Evolutionary conservation across 805 yeast species (phyloP).

Genomic region (Candida berthetii): DNA sequence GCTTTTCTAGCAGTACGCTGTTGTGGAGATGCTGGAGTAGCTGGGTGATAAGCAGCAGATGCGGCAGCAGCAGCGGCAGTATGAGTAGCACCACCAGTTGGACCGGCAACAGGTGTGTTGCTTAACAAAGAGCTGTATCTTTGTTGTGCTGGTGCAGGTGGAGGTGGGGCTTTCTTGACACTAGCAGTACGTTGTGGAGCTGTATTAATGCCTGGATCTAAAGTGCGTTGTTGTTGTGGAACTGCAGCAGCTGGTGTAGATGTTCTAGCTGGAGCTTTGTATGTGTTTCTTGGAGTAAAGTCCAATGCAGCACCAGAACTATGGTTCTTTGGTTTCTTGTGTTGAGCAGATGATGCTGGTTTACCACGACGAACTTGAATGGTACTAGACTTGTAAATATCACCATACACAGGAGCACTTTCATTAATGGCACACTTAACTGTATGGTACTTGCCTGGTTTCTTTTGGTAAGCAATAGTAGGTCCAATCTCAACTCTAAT

Average conservation of each 20-base stretch:
- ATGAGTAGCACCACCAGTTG: slow-evolving; percentile 5
- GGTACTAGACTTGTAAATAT: slow-evolving; percentile 81
- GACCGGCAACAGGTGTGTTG: slow-evolving; percentile 3
- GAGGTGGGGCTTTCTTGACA: slow-evolving; percentile 19
- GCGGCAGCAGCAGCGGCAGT: slow-evolving; percentile 35
- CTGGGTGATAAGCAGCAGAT: slow-evolving; percentile 25
- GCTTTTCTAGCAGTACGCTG: slow-evolving; percentile 12
- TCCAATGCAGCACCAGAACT: slow-evolving; percentile 17
- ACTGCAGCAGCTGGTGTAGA: slow-evolving; percentile 4
- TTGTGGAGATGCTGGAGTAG: slow-evolving; percentile 6
- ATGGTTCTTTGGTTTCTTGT: slow-evolving; percentile 67
- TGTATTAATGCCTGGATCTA: background rate
- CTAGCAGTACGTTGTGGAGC: slow-evolving; percentile 15
- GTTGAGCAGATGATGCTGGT: slow-evolving; percentile 67
- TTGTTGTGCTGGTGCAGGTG: slow-evolving; percentile 19
- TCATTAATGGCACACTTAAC: slow-evolving; percentile 64
- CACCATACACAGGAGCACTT: slow-evolving; percentile 61
- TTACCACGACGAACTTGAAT: slow-evolving; percentile 77
- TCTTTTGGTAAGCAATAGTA: slow-evolving; percentile 78
- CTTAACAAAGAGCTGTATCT: slow-evolving; percentile 6
- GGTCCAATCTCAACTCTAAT: slow-evolving; percentile 63
- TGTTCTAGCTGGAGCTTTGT: slow-evolving; percentile 6
- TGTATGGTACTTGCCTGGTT: slow-evolving; percentile 72
- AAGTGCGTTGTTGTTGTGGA: background rate
- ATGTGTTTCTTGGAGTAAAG: slow-evolving; percentile 22